These are phyloP conservation scores for Lactarius trivialis DNA, from an alignment of 768 basidiomycete genomes.

Conservation along the genomic window DNA sequence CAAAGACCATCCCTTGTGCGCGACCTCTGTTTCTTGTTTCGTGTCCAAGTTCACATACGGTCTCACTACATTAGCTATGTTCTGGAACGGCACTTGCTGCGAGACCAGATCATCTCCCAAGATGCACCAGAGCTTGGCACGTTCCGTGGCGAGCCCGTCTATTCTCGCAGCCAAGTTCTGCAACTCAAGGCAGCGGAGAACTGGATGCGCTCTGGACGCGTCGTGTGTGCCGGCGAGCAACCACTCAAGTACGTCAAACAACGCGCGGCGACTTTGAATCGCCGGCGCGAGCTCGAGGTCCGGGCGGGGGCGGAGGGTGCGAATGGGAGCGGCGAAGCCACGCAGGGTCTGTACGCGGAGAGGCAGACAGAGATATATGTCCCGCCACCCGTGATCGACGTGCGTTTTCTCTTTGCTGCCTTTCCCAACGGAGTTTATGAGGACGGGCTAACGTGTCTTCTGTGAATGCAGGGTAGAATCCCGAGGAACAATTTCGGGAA, in stretches of 20 bases:
- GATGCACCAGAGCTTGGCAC: conserved; percentile 70
- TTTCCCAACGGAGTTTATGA: background rate
- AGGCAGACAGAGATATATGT: conserved; percentile 78
- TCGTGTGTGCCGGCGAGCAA: conserved; percentile 64
- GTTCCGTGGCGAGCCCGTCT: conserved; percentile 91
- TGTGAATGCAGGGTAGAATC: conserved; percentile 63
- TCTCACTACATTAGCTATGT: conserved; percentile 52
- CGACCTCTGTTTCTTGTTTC: conserved; percentile 8
- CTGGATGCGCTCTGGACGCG: conserved; percentile 87
- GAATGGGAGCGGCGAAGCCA: conserved; percentile 29
- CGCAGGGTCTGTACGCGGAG: conserved; percentile 84
- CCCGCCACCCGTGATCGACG: conserved; percentile 77
- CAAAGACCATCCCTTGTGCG: conserved; percentile 91
- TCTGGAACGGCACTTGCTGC: conserved; percentile 79
- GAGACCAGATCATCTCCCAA: conserved; percentile 80
- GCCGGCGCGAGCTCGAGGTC: conserved; percentile 65
- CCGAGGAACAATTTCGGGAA: conserved; percentile 97
- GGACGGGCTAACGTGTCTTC: background rate
- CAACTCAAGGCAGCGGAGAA: conserved; percentile 86
- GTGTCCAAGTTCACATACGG: background rate
- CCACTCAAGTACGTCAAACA: conserved; percentile 88
- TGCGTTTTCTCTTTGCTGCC: conserved; percentile 21
- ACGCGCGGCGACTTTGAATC: conserved; percentile 72
- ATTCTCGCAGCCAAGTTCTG: conserved; percentile 77
- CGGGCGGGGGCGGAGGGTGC: conserved; percentile 37